These are phyloP conservation scores for Metarhizium brunneum DNA, from an alignment of 2,329 filamentous ascomycete species.

Conservation along the genomic window DNA sequence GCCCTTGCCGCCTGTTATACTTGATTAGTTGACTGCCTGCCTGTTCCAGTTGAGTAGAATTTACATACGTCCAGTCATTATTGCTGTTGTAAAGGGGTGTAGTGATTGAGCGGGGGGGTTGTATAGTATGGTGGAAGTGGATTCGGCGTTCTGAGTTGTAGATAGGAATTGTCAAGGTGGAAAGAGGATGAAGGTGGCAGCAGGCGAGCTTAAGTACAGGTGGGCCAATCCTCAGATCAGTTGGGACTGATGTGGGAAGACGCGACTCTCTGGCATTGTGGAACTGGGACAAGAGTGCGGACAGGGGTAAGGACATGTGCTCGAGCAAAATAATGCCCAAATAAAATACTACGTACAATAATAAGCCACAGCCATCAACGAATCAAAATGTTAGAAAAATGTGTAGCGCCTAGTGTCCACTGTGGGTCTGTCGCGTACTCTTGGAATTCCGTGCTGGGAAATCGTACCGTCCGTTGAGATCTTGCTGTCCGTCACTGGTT, in stretches of 20 bases:
- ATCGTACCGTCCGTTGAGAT: not conserved
- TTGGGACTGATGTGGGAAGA: conserved; percentile 8
- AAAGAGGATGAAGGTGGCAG: conserved; percentile 15
- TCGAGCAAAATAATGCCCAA: not conserved
- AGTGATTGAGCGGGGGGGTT: conserved; percentile 3
- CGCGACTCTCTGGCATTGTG: not conserved
- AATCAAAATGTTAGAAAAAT: not conserved
- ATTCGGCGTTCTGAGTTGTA: not conserved
- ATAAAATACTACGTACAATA: not conserved
- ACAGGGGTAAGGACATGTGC: not conserved
- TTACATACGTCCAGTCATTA: conserved; percentile 65
- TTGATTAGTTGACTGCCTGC: conserved; percentile 31
- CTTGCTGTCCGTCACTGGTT: too few relatives aligned
- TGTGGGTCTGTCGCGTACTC: not conserved
- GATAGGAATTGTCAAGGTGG: conserved; percentile 10
- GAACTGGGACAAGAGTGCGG: not conserved
- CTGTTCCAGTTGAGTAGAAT: not conserved
- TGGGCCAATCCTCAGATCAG: conserved; percentile 29
- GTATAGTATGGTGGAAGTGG: not conserved
- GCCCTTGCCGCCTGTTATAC: conserved; percentile 72
- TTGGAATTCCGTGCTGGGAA: not conserved
- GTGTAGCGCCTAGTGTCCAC: not conserved
- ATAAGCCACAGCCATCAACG: not conserved
- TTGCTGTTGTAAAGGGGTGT: conserved; percentile 22
- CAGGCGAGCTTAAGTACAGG: conserved; percentile 28